Conservation (phyloP, 352 stramenopile genomes). For the Pythium apleroticum region DNA sequence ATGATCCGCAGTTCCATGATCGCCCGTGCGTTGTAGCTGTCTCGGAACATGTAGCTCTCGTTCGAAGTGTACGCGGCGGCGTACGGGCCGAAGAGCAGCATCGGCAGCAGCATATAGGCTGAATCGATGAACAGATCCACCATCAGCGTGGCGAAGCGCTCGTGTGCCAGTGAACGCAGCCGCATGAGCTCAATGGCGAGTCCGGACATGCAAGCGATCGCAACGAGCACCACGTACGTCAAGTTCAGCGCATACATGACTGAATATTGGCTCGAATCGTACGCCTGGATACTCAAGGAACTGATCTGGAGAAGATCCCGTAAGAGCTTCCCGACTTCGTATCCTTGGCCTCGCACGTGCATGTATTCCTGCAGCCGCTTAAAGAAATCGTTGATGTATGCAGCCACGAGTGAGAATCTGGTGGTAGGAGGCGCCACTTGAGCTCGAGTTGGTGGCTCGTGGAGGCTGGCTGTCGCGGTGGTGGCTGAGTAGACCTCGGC, state of each 20-base stretch:
- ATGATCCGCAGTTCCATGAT: background rate
- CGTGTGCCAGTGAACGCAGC: background rate
- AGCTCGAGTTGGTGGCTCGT: no score
- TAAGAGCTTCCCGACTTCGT: background rate
- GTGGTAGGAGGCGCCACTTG: no score
- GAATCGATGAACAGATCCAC: background rate
- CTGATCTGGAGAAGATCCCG: background rate
- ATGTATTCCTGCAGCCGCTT: background rate
- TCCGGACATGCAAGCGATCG: background rate
- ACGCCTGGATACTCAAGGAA: background rate
- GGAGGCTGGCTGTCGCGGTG: no score
- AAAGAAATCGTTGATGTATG: no score
- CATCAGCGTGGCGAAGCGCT: background rate
- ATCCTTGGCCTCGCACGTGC: background rate
- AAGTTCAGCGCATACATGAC: background rate
- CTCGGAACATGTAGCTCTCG: background rate
- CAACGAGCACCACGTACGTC: background rate
- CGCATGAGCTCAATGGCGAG: background rate
- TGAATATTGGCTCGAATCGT: background rate
- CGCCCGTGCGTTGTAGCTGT: background rate
- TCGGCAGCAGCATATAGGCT: background rate
- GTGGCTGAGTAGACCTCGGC: no score
- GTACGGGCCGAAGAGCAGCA: background rate
- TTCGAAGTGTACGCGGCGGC: background rate
- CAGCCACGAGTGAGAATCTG: no score